Conservation (phyloP, 1,139 yeast genomes). For the Debaryomyces sp. region DNA sequence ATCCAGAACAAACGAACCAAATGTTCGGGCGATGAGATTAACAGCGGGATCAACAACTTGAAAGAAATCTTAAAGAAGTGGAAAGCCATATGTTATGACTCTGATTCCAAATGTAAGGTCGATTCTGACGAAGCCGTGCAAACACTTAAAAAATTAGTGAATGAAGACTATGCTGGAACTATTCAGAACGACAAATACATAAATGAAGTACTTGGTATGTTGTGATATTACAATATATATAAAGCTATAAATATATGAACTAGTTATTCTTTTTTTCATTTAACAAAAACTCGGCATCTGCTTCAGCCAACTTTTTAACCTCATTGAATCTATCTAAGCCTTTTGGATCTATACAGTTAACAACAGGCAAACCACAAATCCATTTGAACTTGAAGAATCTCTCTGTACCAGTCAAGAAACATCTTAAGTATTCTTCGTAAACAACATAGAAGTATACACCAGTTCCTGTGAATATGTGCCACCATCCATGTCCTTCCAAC, state of each 20-base stretch:
- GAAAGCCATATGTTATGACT: conserved; percentile 52
- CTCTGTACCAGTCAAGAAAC: conserved; percentile 56
- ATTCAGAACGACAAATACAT: conserved; percentile 40
- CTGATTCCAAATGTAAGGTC: conserved; percentile 29
- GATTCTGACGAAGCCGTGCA: conserved; percentile 38
- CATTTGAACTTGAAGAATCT: conserved; percentile 55
- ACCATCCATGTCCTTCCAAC: conserved; percentile 96
- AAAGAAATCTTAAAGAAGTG: conserved; percentile 62
- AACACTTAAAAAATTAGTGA: conserved; percentile 40
- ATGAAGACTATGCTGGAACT: conserved; percentile 23
- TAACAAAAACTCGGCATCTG: conserved; percentile 16
- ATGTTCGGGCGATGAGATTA: conserved; percentile 56
- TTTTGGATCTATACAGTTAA: conserved; percentile 29
- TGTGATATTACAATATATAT: conserved; percentile 12
- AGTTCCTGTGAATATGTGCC: conserved; percentile 88
- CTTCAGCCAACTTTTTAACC: conserved; percentile 22
- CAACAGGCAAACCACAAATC: conserved; percentile 46
- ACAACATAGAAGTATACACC: conserved; percentile 64
- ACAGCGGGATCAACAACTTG: conserved; percentile 57
- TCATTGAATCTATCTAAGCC: conserved; percentile 30
- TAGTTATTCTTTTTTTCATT: conserved; percentile 12
- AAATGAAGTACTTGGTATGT: conserved; percentile 40
- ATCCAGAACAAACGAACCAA: conserved; percentile 52
- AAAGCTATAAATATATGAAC: neutral
- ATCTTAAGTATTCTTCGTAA: conserved; percentile 72